Percentiles rank a stretch among this genome's conserved stretches.
Conservation (phyloP, 306 rosid genomes). For the Astragalus membranaceus region DNA sequence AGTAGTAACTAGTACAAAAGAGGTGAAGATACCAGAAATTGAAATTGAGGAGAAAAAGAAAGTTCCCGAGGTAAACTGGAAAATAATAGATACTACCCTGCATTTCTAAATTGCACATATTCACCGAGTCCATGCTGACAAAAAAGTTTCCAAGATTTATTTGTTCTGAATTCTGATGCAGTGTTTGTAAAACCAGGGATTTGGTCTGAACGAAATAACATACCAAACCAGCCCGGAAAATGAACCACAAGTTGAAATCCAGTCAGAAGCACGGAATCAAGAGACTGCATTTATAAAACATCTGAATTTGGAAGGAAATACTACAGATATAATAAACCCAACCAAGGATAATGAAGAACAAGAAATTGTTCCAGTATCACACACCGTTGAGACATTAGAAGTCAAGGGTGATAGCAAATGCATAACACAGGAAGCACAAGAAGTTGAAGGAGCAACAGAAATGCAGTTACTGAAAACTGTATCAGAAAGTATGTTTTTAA, state of each 20-base stretch:
- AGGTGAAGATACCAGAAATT: slow-evolving; percentile 4
- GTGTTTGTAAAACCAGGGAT: slow-evolving; percentile 9
- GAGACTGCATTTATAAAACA: background rate
- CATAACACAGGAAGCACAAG: background rate
- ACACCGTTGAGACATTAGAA: background rate
- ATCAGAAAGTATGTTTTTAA: background rate
- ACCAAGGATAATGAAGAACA: background rate
- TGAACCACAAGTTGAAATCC: background rate
- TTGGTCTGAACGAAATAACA: background rate
- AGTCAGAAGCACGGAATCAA: background rate
- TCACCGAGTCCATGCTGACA: too few relatives aligned
- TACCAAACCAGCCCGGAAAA: background rate
- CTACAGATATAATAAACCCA: background rate
- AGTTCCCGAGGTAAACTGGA: slow-evolving; percentile 8
- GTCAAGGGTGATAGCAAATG: background rate
- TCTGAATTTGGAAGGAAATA: background rate
- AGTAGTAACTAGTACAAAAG: background rate
- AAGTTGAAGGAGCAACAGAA: background rate
- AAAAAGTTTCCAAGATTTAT: too few relatives aligned
- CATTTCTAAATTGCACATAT: too few relatives aligned
- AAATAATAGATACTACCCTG: too few relatives aligned
- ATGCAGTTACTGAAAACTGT: background rate
- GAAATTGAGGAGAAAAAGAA: background rate
- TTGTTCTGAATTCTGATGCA: too few relatives aligned
- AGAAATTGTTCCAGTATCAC: background rate